Base-by-base conservation (phyloP, 208 protist species). In the Herpetomonas tarakana region DNA sequence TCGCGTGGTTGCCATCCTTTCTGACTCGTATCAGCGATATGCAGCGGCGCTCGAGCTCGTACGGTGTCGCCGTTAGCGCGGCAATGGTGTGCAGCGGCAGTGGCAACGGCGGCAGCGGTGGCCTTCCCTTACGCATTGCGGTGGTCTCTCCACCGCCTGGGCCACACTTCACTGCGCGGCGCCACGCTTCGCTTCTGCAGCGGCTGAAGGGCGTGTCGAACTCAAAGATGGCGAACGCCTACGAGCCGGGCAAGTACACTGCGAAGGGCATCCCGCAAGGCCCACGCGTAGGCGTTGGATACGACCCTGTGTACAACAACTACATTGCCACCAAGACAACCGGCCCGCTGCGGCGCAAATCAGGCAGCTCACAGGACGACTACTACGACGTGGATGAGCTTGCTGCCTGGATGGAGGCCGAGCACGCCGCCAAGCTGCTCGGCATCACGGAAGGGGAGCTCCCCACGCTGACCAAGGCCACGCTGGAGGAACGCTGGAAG, bases 341-440 rank as follows among this genome's bases (percentile, higher is more conserved):
- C 0, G 83, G 78, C 4, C 84, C 84, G 30, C 71, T 94, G 49
- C 49, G 65, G 47, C 82, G 82, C 6, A 92, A 90, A 64, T 52
- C 53, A n/a, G 54, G 52, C 63, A 83, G 71, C 14, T 74, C 68
- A 3, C 76, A 72, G 0, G 82, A 90, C 53, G 83, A 92, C 51
- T 89, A 74, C 58, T 60, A 92, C 11, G 83, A 81, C 39, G 68
- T 90, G 11, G 83, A 91, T 19, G 85, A 94, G 66, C 39, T 76
- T 1, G 65, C 67, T 9, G 88, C 88, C 70, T 94, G 88, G 86
- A 92, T 94, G 82, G 83, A 92, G 22, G 82, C 83, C 19, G 70
- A 71, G 52, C 60, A 74, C 21, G 88, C 88, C 1, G 88, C 88
- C 2, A 88, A 90, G 72, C 75, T 91, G 14, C 74, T 94, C 4